Evolutionary conservation across 768 basidiomycete genomes (phyloP), one percentile per base, ranked within the genome.

Genomic region (Kwoniella sp.): DNA sequence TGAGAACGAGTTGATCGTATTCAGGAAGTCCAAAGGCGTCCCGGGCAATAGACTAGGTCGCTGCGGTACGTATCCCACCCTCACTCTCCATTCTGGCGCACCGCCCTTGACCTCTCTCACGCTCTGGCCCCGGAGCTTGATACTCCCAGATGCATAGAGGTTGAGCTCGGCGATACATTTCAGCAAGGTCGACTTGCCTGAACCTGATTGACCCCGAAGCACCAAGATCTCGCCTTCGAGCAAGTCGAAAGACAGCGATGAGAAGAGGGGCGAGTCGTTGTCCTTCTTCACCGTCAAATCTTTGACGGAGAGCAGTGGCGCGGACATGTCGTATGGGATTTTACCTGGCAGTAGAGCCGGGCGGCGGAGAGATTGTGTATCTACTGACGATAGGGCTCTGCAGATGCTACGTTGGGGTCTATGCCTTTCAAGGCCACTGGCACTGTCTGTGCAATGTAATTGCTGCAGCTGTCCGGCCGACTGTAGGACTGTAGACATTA

Each of bases 11-110:
- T 82, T 81, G 65, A 93, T 82, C 0, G 85, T 82, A 2, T 80
- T 74, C 61, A 93, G 81, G 71, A 94, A 91, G 64, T 89, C 87
- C 25, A 84, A 83, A 0, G 93, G 93, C 2, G 89, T 89, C 3
- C 89, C 89, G 1, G 91, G 86, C 23, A 95, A 86, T n/a, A 94
- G 83, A 0, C 92, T 90, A 0, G 93, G 89, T 45, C 93, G 84
- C 80, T 95, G 93, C 0, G 93, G 92, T 26, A 94, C 88, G 77
- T 95, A 95, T 64, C 88, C 85, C 2, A 95, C 87, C 60, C 84
- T 85, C 0, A 89, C 92, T 56, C 93, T 87, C 81, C 88, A 95
- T 20, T 77, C 75, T 2, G 93, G 91, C 25, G 93, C 45, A 22
- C 31, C 54, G 26, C 58, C n/a, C 45, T 37, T 45, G 34, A 61